Conservation (phyloP, 2,329 filamentous ascomycete genomes). For the Microascus cirrosus region DNA sequence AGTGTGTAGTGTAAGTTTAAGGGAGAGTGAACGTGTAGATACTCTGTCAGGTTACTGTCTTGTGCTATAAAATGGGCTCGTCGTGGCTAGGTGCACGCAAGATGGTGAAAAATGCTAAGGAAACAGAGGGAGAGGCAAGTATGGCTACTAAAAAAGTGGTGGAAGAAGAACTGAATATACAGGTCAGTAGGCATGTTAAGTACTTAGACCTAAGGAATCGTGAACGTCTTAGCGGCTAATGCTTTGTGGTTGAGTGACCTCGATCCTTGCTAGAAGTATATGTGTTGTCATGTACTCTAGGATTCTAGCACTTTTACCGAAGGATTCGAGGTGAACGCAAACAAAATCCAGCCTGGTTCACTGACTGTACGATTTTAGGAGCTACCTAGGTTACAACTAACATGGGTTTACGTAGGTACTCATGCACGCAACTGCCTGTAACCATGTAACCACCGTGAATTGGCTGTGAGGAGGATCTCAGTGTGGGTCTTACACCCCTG, state of each 20-base stretch:
- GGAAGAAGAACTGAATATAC: neutral
- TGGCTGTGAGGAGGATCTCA: neutral
- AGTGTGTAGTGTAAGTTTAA: neutral
- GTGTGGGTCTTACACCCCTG: neutral
- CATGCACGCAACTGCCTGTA: neutral
- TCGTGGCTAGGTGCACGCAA: neutral
- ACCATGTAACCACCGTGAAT: neutral
- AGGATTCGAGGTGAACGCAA: neutral
- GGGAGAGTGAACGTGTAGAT: neutral
- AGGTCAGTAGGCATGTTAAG: neutral
- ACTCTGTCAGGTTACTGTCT: neutral
- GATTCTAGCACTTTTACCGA: no score
- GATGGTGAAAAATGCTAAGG: neutral
- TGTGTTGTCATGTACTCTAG: no score
- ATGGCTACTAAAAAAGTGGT: neutral
- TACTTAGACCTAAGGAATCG: neutral
- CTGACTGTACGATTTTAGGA: neutral
- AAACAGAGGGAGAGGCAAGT: neutral
- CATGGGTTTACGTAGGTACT: neutral
- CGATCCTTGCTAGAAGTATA: neutral
- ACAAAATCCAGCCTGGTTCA: neutral
- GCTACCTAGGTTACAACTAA: neutral
- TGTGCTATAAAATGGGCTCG: neutral
- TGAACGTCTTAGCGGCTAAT: no score
- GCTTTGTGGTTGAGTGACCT: no score